Evolutionary conservation across 371 early-diverging fungal species (phyloP).

Genomic region (Mucor saturninus): DNA sequence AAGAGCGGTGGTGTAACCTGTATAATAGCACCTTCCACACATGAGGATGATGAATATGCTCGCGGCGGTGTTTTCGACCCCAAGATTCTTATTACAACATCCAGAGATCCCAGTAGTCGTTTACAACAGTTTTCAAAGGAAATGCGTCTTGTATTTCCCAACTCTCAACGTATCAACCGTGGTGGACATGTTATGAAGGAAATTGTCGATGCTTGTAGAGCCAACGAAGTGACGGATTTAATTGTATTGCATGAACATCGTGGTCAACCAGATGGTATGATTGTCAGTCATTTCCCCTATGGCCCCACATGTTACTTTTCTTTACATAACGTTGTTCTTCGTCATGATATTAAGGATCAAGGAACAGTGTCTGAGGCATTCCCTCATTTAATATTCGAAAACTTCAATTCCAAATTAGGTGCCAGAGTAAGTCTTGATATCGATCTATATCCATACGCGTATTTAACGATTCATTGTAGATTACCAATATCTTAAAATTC

Average conservation of each 20-base stretch:
- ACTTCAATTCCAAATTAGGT: conserved; percentile 91
- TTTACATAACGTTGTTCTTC: conserved; percentile 95
- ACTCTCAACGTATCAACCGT: conserved; percentile 97
- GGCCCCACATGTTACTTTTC: conserved; percentile 99
- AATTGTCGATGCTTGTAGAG: conserved; percentile 92
- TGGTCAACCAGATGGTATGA: conserved; percentile 97
- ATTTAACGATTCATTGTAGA: conserved; percentile 35
- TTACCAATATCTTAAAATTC: conserved; percentile 89
- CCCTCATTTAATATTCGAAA: conserved; percentile 95
- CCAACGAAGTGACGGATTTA: conserved; percentile 96
- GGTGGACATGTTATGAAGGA: conserved; percentile 97
- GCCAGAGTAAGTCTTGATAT: conserved; percentile 61
- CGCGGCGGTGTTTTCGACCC: conserved; percentile 93
- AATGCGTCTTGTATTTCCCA: conserved; percentile 96
- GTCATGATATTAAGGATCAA: conserved; percentile 96
- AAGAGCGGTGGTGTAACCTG: background rate
- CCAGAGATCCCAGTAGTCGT: conserved; percentile 94
- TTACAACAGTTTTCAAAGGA: conserved; percentile 98
- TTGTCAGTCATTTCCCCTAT: conserved; percentile 96
- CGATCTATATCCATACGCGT: background rate
- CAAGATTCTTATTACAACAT: conserved; percentile 97
- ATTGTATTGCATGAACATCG: conserved; percentile 97
- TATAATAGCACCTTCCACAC: conserved; percentile 69
- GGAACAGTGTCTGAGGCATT: conserved; percentile 96
- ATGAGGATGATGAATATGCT: conserved; percentile 97